Base-by-base conservation (phyloP, 768 basidiomycete species). In the Cystobasidium tubakii region DNA sequence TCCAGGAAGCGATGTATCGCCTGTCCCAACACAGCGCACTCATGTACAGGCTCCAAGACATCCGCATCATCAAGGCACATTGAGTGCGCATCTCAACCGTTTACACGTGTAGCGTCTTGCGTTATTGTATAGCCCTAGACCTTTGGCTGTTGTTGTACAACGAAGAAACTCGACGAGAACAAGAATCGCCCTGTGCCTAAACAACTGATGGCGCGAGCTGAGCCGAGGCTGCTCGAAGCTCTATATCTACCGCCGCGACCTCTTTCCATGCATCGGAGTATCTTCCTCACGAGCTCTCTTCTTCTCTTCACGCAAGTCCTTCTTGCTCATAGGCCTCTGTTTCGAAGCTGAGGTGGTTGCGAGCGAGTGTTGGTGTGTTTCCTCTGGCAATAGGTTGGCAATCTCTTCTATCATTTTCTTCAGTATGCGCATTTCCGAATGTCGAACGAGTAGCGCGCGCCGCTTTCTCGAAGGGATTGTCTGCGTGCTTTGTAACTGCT, bases 341-440 rank as follows among this genome's bases (percentile, higher is more conserved):
- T 53, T 67, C n/a, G 13, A 25, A 9, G 66, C 19, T 29, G 44
- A 27, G 7, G 27, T 43, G 2, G 33, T 27, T 29, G 66, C 15
- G 44, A n/a, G 46, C 46, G 15, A 4, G 46, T 9, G 21, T 9
- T n/a, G 10, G 39, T 39, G 39, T 39, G 39, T 29, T 31, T 55
- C 34, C n/a, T 46, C 17, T n/a, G 69, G 69, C 53, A 71, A 29
- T 29, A 55, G 23, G 33, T 9, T 21, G 12, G 50, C 3, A 9
- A 71, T 10, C 53, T 55, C 69, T 25, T 31, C 55, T 3, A 71
- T 71, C 19, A 71, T n/a, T n/a, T 60, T 36, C n/a, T 77, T 78
- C 67, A 93, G 78, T 15, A 92, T 87, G 27, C 85, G 82, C 82
- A 92, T 92, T 82, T 94, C 92, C 2, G 90, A 90, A 12, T 90